Evolutionary conservation across 192 early-diverging fungal genomes (phyloP).

Genomic region (Coemansia sp.): DNA sequence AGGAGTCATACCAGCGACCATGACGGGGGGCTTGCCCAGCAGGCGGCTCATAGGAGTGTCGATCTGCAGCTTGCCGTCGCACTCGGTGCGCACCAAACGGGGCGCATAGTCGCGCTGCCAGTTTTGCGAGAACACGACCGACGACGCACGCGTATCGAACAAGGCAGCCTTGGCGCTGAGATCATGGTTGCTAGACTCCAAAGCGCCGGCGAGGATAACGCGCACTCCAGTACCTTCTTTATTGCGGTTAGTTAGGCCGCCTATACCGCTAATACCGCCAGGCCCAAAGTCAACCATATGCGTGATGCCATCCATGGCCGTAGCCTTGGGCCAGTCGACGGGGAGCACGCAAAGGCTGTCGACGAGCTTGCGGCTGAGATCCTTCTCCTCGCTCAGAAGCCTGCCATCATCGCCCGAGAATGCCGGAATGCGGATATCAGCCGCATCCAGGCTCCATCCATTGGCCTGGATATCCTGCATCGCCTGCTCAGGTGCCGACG

Average conservation of each 20-base stretch:
- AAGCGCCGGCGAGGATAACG: conserved; percentile 27
- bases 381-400: conserved; percentile 60
- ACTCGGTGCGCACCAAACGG: conserved; percentile 65
- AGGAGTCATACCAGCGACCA: conserved; percentile 96
- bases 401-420: conserved; percentile 78
- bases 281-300: conserved; percentile 96
- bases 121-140: conserved; percentile 76
- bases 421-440: conserved; percentile 56
- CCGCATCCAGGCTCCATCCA: conserved; percentile 19
- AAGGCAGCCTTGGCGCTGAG: conserved; percentile 72
- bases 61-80: conserved; percentile 67
- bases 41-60: conserved; percentile 86
- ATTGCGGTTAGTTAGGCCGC: conserved; percentile 79
- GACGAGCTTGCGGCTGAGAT: conserved; percentile 68
- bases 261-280: conserved; percentile 80
- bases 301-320: conserved; percentile 59
- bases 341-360: conserved; percentile 64
- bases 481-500: background rate
- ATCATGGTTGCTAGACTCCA: conserved; percentile 24
- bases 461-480: conserved; percentile 10
- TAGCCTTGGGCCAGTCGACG: conserved; percentile 63
- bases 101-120: conserved; percentile 86
- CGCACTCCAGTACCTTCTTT: conserved; percentile 84
- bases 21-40: conserved; percentile 83
- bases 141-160: conserved; percentile 63